Percentiles rank a stretch among this genome's conserved stretches.
Conservation (phyloP, 768 basidiomycete genomes). For the Amanita exitialis region DNA sequence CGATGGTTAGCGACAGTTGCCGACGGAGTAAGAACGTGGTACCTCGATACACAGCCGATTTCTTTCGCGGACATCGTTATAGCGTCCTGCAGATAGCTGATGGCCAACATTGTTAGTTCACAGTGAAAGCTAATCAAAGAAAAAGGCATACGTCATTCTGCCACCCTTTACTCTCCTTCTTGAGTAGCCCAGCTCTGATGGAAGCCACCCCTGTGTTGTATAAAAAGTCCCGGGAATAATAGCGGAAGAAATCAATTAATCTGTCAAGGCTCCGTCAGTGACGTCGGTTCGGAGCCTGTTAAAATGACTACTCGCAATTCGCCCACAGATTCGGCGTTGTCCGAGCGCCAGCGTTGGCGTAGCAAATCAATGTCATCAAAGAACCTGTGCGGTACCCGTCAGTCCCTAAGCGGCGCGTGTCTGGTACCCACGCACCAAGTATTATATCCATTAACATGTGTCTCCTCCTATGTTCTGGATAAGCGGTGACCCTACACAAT, state of each 20-base stretch:
- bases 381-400: constrained; percentile 46
- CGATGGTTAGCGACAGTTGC: neutral
- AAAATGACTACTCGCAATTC: constrained; percentile 61
- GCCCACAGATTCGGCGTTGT: constrained; percentile 86
- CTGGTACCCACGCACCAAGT: constrained; percentile 44
- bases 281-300: neutral
- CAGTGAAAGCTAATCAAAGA: constrained; percentile 1
- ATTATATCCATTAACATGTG: constrained; percentile 71
- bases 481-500: neutral
- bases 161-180: constrained; percentile 94
- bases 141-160: constrained; percentile 68
- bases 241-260: constrained; percentile 96
- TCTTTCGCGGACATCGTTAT: constrained; percentile 70
- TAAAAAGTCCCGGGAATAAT: constrained; percentile 86
- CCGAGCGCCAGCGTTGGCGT: constrained; percentile 88
- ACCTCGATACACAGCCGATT: constrained; percentile 97
- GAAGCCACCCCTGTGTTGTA: constrained; percentile 90
- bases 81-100: constrained; percentile 43
- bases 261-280: constrained; percentile 28
- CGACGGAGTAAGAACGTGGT: neutral
- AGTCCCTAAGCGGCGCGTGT: neutral
- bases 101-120: constrained; percentile 1
- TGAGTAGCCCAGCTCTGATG: constrained; percentile 79
- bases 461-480: constrained; percentile 45
- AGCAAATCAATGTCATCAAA: constrained; percentile 96